Base-by-base conservation (phyloP, 306 rosid species). In the Acacia acuminata region DNA sequence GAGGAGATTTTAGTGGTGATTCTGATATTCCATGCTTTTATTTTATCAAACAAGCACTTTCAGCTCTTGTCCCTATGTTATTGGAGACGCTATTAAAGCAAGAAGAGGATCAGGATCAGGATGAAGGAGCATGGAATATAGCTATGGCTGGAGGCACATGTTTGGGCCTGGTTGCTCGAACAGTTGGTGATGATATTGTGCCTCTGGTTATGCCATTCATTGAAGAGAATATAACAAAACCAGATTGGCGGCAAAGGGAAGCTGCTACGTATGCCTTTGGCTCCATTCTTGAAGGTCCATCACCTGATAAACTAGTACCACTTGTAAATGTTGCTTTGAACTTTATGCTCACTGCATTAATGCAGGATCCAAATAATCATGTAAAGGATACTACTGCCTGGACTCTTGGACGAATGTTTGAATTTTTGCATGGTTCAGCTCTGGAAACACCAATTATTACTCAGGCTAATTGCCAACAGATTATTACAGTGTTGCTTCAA, bases 101-200 rank as follows among this genome's bases (percentile, higher is more conserved):
- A 86, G 97, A 94, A 77, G 97, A 94, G 84, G 97, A 93, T 84
- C 98, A 93, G 79, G 98, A 94, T 89, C 98, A 91, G 79, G 98
- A 94, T 51, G 98, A 94, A 85, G 98, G 97, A 53, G 97, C 98
- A 27, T 94, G 98, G 98, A 94, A 94, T 79, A 92, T 94, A 89
- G 98, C 98, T 58, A 94, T 94, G 98, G 98, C 98, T 79, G 98
- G 98, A 60, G 98, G 98, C 45, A 94, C 98, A 14, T 94, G 98
- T 82, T 83, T 94, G 88, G 97, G 98, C 25, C 85, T 94, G 82
- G 97, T 93, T 85, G 98, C 98, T 73, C 90, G 95, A 3, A 94
- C 97, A 8, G 97, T 94, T 50, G 97, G 98, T 6, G 97, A 94
- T 85, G 97, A 90, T 78, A 80, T 94, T 66, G 98, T 94, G 67